Evolutionary conservation across 257 asterid genomes (phyloP).

Genomic region (Agastache rugosa): DNA sequence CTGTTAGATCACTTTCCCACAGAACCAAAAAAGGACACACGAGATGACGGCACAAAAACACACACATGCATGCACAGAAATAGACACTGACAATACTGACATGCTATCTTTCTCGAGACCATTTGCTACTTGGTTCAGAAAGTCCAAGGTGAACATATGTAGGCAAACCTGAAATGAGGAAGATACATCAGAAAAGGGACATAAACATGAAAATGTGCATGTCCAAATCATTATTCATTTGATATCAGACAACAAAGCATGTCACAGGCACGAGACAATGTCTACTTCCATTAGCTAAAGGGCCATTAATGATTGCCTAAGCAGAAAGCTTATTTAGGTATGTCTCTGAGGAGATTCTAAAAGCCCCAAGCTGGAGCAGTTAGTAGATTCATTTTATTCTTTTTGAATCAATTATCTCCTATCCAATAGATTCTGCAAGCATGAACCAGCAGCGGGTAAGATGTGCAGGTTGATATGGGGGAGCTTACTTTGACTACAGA

Average conservation of each 20-base stretch:
- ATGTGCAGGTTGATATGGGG: not conserved
- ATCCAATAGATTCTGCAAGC: conserved; percentile 13
- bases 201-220: conserved; percentile 1
- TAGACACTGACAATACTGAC: conserved; percentile 51
- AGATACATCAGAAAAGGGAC: conserved; percentile 1
- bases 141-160: conserved; percentile 92
- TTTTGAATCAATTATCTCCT: conserved; percentile 13
- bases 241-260: conserved; percentile 2
- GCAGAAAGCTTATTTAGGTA: conserved; percentile 17
- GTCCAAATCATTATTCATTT: conserved; percentile 3
- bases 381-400: not conserved
- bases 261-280: conserved; percentile 14
- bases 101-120: conserved; percentile 98
- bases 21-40: not conserved
- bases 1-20: not conserved
- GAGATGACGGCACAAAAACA: not conserved
- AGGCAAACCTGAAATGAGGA: conserved; percentile 82
- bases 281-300: not conserved
- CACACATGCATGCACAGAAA: not conserved
- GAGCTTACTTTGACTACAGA: not conserved
- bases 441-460: conserved; percentile 15
- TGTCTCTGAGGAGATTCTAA: not conserved
- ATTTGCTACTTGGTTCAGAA: conserved; percentile 92
- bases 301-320: not conserved
- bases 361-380: not conserved